Evolutionary conservation across 2,329 filamentous ascomycete species (phyloP).

Genomic region (Ambrosiella beaveri): DNA sequence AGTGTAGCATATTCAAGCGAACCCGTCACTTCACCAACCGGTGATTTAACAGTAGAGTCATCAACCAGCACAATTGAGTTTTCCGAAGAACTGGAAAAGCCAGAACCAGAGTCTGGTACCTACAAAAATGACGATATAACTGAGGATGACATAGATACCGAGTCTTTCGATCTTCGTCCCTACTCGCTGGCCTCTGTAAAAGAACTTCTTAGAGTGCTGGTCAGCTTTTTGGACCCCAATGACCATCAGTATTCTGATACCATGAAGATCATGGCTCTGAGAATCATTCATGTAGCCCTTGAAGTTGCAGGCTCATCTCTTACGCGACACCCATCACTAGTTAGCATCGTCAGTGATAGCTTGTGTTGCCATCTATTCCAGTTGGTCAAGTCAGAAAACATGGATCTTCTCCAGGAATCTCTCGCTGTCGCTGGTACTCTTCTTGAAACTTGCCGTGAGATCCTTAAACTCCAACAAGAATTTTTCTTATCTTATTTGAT

Average conservation of each 20-base stretch:
- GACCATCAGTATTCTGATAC: constrained; percentile 84
- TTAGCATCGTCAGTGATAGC: constrained; percentile 76
- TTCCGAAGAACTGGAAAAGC: not conserved
- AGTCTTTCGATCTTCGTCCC: constrained; percentile 51
- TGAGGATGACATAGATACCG: constrained; percentile 17
- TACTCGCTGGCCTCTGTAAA: constrained; percentile 90
- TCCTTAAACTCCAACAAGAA: constrained; percentile 92
- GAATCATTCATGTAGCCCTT: constrained; percentile 91
- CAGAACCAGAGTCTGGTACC: not conserved
- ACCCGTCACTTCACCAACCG: not conserved
- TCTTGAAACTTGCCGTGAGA: constrained; percentile 72
- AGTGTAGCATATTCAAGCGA: not conserved
- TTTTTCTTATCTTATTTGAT: constrained; percentile 88
- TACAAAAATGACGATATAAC: not conserved
- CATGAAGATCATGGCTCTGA: constrained; percentile 91
- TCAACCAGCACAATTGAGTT: not conserved
- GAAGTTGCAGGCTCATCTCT: constrained; percentile 94
- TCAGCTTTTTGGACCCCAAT: constrained; percentile 84
- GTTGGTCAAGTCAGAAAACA: constrained; percentile 87
- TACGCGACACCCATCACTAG: constrained; percentile 75
- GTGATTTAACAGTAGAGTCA: not conserved
- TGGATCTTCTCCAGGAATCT: constrained; percentile 84
- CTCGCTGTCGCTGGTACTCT: constrained; percentile 82
- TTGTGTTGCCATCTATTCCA: constrained; percentile 92
- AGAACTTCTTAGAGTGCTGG: constrained; percentile 83